Conservation (phyloP, 2,329 filamentous ascomycete species). For the Ophiosphaerella herpotricha region DNA sequence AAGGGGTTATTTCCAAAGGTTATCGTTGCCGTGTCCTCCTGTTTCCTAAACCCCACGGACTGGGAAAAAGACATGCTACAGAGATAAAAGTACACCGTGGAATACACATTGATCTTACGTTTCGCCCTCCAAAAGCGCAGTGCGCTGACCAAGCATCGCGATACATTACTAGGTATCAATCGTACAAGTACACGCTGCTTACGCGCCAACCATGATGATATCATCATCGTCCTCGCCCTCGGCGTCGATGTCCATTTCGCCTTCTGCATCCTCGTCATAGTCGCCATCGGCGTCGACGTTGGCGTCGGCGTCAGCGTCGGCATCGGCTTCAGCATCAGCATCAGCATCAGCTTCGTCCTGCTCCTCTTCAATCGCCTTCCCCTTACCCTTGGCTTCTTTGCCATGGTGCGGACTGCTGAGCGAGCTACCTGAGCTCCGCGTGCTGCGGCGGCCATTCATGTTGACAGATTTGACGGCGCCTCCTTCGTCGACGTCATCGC, state of each 20-base stretch:
- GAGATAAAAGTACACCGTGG: no score
- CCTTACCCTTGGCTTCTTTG: slow-evolving; percentile 34
- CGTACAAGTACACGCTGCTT: neutral
- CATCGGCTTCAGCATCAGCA: slow-evolving; percentile 32
- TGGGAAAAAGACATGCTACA: neutral
- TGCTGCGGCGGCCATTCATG: slow-evolving; percentile 33
- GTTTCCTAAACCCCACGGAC: neutral
- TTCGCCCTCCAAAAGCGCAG: no score
- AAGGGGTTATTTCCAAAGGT: no score
- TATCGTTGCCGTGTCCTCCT: no score
- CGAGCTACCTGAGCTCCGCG: slow-evolving; percentile 37
- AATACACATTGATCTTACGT: no score
- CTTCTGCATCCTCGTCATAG: no score
- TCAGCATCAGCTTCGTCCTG: slow-evolving; percentile 37
- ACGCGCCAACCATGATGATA: slow-evolving; percentile 33
- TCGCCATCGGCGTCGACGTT: slow-evolving; percentile 30
- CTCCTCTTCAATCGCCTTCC: slow-evolving; percentile 34
- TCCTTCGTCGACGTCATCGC: slow-evolving; percentile 37
- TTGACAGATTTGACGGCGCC: slow-evolving; percentile 33
- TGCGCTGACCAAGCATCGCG: neutral
- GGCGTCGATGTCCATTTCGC: no score
- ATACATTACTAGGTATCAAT: neutral
- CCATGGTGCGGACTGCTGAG: slow-evolving; percentile 29
- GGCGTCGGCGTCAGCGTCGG: slow-evolving; percentile 26
- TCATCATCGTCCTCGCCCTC: slow-evolving; percentile 33